Conservation (phyloP, 192 early-diverging fungal species). For the Spizellomyces punctatus region DNA sequence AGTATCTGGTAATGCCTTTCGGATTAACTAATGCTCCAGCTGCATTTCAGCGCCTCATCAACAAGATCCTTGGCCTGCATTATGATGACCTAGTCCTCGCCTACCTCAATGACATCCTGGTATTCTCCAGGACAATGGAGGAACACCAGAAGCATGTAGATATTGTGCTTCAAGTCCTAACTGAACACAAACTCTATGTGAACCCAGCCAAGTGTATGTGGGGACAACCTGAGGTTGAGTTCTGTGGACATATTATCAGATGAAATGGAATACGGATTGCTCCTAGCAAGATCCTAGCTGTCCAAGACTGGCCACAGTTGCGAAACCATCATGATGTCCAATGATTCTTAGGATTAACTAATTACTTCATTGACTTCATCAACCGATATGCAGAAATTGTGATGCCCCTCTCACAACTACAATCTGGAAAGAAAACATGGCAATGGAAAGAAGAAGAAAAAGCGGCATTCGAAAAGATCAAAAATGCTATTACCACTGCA, state of each 20-base stretch:
- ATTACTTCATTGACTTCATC: too few species aligned
- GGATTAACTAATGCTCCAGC: too few species aligned
- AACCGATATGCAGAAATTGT: slow-evolving; percentile 16
- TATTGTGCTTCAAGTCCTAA: slow-evolving; percentile 29
- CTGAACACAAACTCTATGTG: slow-evolving; percentile 30
- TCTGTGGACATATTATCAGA: slow-evolving; percentile 42
- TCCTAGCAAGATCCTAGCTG: slow-evolving; percentile 26
- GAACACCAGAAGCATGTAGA: slow-evolving; percentile 30
- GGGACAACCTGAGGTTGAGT: slow-evolving; percentile 25
- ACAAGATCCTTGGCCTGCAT: too few species aligned
- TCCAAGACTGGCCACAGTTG: slow-evolving; percentile 32
- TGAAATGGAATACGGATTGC: slow-evolving; percentile 37
- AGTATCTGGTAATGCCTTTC: too few species aligned
- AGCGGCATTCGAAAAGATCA: slow-evolving; percentile 1
- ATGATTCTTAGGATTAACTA: slow-evolving; percentile 16
- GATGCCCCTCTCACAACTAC: slow-evolving; percentile 11
- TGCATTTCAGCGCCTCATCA: too few species aligned
- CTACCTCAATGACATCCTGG: too few species aligned
- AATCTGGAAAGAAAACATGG: background rate
- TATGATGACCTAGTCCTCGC: too few species aligned
- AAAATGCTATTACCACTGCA: slow-evolving; percentile 9
- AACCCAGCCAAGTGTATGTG: slow-evolving; percentile 48
- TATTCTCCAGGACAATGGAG: too few species aligned
- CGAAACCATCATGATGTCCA: background rate
- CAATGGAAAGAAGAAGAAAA: slow-evolving; percentile 2